Percentiles rank a stretch among this genome's conserved stretches.
Conservation (phyloP, 192 early-diverging fungal species). For the Cetraspora pellucida region DNA sequence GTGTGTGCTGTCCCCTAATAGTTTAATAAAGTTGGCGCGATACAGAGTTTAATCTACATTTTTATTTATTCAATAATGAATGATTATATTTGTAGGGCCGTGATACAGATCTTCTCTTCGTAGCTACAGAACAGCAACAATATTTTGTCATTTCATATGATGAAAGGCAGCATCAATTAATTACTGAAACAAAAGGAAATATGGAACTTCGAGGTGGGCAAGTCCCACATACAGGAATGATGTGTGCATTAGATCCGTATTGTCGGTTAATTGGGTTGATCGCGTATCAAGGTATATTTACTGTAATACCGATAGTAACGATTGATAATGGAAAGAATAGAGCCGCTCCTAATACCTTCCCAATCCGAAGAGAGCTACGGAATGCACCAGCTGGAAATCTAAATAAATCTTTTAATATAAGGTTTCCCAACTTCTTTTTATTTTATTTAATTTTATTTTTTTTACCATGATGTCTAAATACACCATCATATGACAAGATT, state of each 20-base stretch:
- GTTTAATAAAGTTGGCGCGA: too few species aligned
- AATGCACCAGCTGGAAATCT: not conserved
- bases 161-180: constrained; percentile 41
- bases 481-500: constrained; percentile 11
- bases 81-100: constrained; percentile 44
- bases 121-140: constrained; percentile 69
- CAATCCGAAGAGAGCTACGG: constrained; percentile 10
- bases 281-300: constrained; percentile 70
- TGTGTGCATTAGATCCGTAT: constrained; percentile 62
- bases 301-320: constrained; percentile 59
- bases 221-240: constrained; percentile 52
- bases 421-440: constrained; percentile 22
- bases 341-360: too few species aligned
- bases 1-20: constrained; percentile 29
- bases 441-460: not conserved
- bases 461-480: too few species aligned
- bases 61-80: not conserved
- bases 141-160: constrained; percentile 75
- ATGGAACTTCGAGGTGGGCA: constrained; percentile 59
- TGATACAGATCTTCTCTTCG: constrained; percentile 64
- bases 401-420: constrained; percentile 24
- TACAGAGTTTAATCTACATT: not conserved
- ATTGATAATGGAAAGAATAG: too few species aligned
- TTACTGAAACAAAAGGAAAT: constrained; percentile 70
- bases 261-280: constrained; percentile 58